Evolutionary conservation across 225 moss, liverwort and hornwort genomes (phyloP), one percentile per base, ranked within the genome.

Genomic region (Marchantia paleacea): DNA sequence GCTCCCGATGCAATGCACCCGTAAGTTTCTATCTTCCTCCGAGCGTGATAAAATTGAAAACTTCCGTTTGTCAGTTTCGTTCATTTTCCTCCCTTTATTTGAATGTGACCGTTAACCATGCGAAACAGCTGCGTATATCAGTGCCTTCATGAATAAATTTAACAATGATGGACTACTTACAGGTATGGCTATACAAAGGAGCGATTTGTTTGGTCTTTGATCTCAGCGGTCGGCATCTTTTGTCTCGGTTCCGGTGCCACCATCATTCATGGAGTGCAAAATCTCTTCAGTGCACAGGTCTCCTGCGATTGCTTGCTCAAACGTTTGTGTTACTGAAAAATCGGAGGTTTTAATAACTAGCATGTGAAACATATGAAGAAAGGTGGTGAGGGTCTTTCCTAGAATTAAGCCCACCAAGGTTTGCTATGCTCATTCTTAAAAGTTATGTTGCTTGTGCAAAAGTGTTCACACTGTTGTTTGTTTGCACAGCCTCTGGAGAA

Each of bases 191-290:
- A 99, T 81, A 89, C 91, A 47, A 99, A 79, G 85, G 99, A 99
- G 83, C 92, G 95, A 61, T 99, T 99, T 87, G 95, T 99, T 64
- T 99, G 99, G 99, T 99, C 99, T 61, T 79, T 99, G 52, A 99
- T 99, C 83, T 99, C 99, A 84, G 99, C 99, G 16, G 99, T 99
- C 75, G 99, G 99, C 75, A 99, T 99, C 81, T 99, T 99, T 84
- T 99, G 99, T 85, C 91, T 99, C 84, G 99, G 99, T 76, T 87
- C 95, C 83, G 99, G 99, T 81, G 99, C 99, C 75, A 99, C 99
- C 75, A 99, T 99, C 82, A 91, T 99, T 75, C 92, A 99, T 79
- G 99, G 99, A 68, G 72, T 99, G 77, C 99, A 99, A 78, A 95
- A 99, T 86, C 82, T 99, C 75, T 88, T 90, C 90, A 88, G 80